phyloP scores from a whole-genome alignment of 2,329 filamentous ascomycete species.

The Cladosporium colombiae region DNA sequence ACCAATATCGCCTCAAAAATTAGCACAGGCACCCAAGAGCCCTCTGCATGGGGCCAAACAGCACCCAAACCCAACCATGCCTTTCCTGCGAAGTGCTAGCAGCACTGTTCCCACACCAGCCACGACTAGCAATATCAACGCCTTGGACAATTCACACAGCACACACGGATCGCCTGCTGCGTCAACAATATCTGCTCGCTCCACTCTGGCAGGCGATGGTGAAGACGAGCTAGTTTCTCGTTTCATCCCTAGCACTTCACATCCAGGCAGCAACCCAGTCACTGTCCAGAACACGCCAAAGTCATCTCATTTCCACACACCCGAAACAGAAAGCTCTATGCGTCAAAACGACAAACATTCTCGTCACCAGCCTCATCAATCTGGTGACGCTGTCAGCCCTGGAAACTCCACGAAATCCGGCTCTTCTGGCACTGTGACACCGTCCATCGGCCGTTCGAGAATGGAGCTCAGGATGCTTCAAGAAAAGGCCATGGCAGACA shows the following conservation, averaged over 20 bases:
- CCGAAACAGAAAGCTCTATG: constrained; percentile 30
- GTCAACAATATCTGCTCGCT: constrained; percentile 31
- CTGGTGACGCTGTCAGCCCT: constrained; percentile 32
- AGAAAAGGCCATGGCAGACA: constrained; percentile 38
- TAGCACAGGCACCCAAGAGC: constrained; percentile 20
- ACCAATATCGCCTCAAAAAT: neutral
- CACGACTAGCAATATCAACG: constrained; percentile 35
- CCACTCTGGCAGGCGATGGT: constrained; percentile 25
- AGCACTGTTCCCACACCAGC: constrained; percentile 33
- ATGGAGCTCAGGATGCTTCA: constrained; percentile 36
- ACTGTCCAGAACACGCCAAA: constrained; percentile 35
- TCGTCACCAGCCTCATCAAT: neutral
- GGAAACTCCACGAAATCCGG: constrained; percentile 31
- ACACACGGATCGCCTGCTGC: constrained; percentile 30
- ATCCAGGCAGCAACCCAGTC: constrained; percentile 34
- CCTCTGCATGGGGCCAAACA: constrained; percentile 29
- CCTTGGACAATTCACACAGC: constrained; percentile 35
- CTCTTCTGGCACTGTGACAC: constrained; percentile 35
- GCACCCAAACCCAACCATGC: constrained; percentile 32
- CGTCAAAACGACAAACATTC: neutral
- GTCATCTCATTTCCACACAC: constrained; percentile 32
- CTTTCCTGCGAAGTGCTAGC: constrained; percentile 29
- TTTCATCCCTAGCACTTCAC: constrained; percentile 35
- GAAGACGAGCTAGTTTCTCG: constrained; percentile 36
- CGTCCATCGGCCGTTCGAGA: constrained; percentile 34